These are phyloP conservation scores for Diutina sp. DNA, from an alignment of 1,139 yeast genomes.

Conservation along the genomic window DNA sequence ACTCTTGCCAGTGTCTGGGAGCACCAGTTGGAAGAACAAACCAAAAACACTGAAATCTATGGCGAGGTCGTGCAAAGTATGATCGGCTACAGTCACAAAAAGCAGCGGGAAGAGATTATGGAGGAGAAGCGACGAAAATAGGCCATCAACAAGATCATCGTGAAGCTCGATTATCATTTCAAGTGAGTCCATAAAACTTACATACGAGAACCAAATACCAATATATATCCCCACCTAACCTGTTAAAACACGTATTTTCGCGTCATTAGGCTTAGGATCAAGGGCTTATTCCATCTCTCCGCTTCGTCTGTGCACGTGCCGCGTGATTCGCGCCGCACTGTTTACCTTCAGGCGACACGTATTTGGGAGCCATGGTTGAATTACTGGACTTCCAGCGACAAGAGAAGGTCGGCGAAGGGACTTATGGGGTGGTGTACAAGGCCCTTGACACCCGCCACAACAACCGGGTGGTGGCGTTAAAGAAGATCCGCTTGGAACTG, in stretches of 20 bases:
- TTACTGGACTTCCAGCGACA: slow-evolving; percentile 83
- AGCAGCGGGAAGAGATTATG: slow-evolving; percentile 36
- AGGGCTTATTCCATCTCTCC: background rate
- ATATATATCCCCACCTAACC: too few relatives aligned
- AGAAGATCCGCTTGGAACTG: slow-evolving; percentile 87
- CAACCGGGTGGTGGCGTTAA: slow-evolving; percentile 85
- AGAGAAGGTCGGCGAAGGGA: slow-evolving; percentile 93
- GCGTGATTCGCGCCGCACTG: background rate
- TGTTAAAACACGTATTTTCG: too few relatives aligned
- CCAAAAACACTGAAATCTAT: slow-evolving; percentile 46
- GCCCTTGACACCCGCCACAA: slow-evolving; percentile 81
- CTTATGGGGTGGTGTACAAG: slow-evolving; percentile 96
- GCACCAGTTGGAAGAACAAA: slow-evolving; percentile 24
- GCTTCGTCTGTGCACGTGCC: background rate
- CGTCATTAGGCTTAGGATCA: background rate
- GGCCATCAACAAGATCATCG: background rate
- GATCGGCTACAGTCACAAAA: slow-evolving; percentile 56
- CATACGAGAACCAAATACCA: too few relatives aligned
- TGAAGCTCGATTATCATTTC: too few relatives aligned
- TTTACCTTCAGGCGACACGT: background rate
- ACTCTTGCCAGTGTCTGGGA: slow-evolving; percentile 37
- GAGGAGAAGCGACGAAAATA: slow-evolving; percentile 10
- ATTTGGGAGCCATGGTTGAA: slow-evolving; percentile 54
- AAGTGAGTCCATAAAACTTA: too few relatives aligned
- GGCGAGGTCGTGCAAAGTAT: slow-evolving; percentile 61